Base-by-base conservation (phyloP, 768 basidiomycete genomes). In the Thelephora ganbajun region DNA sequence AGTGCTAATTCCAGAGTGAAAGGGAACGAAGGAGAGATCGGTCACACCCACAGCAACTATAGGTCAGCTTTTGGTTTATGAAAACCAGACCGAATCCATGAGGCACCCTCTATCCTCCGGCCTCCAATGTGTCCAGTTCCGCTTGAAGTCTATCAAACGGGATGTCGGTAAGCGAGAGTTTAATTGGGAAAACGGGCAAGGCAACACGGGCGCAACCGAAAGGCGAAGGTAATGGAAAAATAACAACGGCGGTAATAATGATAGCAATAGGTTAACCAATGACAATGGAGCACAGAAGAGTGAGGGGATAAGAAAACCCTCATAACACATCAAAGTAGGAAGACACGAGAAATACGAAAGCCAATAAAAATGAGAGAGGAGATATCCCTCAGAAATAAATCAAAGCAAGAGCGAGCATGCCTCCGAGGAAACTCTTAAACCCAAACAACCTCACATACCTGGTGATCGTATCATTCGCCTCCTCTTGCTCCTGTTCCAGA, bases 401-500 rank as follows among this genome's bases (percentile, higher is more conserved):
- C 58, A 74, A 69, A 62, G 67, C 75, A 62, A 77, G 68, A 58
- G 73, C 69, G 54, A 71, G 60, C 48, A 72, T 59, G 51, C 67
- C 70, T 56, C 69, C 70, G 52, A 74, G 61, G 53, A 77, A 74
- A 59, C 72, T 69, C 62, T 78, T 76, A 55, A 76, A 63, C 56
- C 72, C 68, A 64, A 77, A 79, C 55, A 74, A 65, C 58, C 65
- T 68, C 58, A 78, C 83, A 66, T 83, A 89, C 86, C 80, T 76
- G 57, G 79, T 79, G 48, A 88, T 79, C 50, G 78, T 73, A 57
- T 85, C 83, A 54, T 79, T 71, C 51, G 57, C 76, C 54, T 90
- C 88, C 36, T 88, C 84, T 58, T 83, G 77, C 20, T 87, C 84
- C 59, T 79, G 75, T 58, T 86, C 85, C 48, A 86, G 70, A 62